Conservation (phyloP, 768 basidiomycete genomes). For the Lentinula raphanica region DNA sequence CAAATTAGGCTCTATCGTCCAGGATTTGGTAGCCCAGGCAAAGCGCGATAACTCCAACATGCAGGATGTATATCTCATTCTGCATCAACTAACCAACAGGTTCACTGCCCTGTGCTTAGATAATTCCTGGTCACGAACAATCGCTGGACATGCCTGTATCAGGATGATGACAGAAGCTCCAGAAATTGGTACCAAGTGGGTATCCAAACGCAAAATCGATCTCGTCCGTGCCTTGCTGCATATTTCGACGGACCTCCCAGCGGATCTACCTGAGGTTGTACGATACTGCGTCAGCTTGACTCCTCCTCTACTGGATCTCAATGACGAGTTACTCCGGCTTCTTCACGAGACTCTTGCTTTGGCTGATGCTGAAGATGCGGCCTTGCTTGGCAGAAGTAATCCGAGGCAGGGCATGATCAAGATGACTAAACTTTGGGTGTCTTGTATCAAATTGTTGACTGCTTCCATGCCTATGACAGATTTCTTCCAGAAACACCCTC, state of each 20-base stretch:
- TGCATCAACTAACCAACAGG: conserved; percentile 79
- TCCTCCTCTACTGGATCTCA: conserved; percentile 86
- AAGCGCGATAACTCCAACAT: conserved; percentile 38
- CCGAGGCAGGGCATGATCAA: conserved; percentile 75
- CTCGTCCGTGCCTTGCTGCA: conserved; percentile 86
- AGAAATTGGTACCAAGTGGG: conserved; percentile 71
- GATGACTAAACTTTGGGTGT: conserved; percentile 85
- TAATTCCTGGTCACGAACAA: conserved; percentile 84
- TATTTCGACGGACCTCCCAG: conserved; percentile 90
- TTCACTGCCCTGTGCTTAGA: conserved; percentile 87
- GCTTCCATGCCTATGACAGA: conserved; percentile 94
- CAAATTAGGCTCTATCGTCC: conserved; percentile 59
- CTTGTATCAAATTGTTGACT: conserved; percentile 88
- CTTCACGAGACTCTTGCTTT: conserved; percentile 91
- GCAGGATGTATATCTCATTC: conserved; percentile 57
- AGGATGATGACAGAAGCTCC: conserved; percentile 70
- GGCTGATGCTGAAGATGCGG: conserved; percentile 92
- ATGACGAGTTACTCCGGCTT: conserved; percentile 87
- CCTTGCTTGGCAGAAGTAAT: conserved; percentile 68
- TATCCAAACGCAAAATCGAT: conserved; percentile 83
- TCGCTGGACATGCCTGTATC: conserved; percentile 85
- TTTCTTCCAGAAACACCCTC: conserved; percentile 81
- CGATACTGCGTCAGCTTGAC: conserved; percentile 88
- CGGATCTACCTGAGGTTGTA: conserved; percentile 86
- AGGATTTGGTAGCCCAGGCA: conserved; percentile 58